Conservation (phyloP, 176 grass and related monocot species). For the Eremochloa ophiuroides region DNA sequence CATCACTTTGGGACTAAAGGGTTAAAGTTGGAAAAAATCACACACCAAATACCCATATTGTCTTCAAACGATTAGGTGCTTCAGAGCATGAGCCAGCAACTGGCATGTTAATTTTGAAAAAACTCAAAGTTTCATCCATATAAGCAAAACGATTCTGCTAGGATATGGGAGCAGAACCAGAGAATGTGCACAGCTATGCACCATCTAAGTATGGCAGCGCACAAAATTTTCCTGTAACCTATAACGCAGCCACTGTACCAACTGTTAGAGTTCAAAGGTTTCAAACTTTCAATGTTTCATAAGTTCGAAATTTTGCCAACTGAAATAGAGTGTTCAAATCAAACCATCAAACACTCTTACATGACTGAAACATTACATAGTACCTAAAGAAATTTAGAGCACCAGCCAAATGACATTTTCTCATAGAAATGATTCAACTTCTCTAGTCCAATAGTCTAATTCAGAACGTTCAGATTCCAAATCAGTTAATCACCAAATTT, state of each 20-base stretch:
- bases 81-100: neutral
- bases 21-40: neutral
- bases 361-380: neutral
- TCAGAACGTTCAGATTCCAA: neutral
- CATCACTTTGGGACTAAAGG: neutral
- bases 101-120: neutral
- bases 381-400: neutral
- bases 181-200: neutral
- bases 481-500: neutral
- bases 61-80: neutral
- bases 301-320: neutral
- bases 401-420: neutral
- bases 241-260: neutral
- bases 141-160: neutral
- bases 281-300: neutral
- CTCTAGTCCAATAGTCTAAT: neutral
- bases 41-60: neutral
- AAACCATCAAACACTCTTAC: neutral
- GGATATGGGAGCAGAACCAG: too few relatives aligned
- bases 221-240: neutral
- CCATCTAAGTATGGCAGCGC: neutral
- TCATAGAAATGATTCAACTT: neutral
- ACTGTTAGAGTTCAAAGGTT: neutral
- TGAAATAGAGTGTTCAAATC: neutral
- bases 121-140: neutral